Base-by-base conservation (phyloP, 2,329 filamentous ascomycete genomes). In the Penicillium aurantiogriseum region DNA sequence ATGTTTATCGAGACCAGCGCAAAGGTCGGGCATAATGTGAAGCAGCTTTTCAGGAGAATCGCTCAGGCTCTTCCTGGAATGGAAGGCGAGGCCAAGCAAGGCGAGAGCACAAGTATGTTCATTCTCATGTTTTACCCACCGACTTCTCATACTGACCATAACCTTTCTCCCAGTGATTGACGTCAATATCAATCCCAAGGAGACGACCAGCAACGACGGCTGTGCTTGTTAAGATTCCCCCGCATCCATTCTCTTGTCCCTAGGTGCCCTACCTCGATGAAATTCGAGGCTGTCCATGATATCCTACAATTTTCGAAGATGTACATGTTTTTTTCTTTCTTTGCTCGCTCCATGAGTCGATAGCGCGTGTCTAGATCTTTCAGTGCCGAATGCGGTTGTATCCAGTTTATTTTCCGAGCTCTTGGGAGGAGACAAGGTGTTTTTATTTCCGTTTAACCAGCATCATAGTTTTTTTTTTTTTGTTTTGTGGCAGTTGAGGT, bases 1-100 rank as follows among this genome's bases (percentile, higher is more conserved):
- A 97, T 99, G 90, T 99, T 99, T 72, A 94, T 99, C 69, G 94
- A 99, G 83, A 99, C 94, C 54, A 97, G 92, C 76, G 94, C 94
- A 54, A 99, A 99, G 83, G 83, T 96, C 13, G 92, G 95, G 40
- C 92, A 97, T 78, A 99, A 99, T 73, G 95, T 99, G 67, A 99
- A 99, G 83, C 90, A 89, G 66, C 81, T 99, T 57, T 99, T 99
- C 81, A 91, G 92, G 83, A 89, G 92, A 81, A 99, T 99, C 85
- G 94, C 95, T 40, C 94, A 99, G 78, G 94, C 95, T 38, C 81
- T 99, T 68, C 94, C 94, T 8, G 94, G 94, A 23, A 97, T 99
- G 94, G 94, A 99, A 76, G 92, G 91, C 15, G 88, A 92, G 66
- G 89, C 91, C 64, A 86, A 88, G 67, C 87, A 88, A 67, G 87